These are phyloP conservation scores for Beauveria rudraprayagi DNA, from an alignment of 2,329 filamentous ascomycete species.

Conservation along the genomic window DNA sequence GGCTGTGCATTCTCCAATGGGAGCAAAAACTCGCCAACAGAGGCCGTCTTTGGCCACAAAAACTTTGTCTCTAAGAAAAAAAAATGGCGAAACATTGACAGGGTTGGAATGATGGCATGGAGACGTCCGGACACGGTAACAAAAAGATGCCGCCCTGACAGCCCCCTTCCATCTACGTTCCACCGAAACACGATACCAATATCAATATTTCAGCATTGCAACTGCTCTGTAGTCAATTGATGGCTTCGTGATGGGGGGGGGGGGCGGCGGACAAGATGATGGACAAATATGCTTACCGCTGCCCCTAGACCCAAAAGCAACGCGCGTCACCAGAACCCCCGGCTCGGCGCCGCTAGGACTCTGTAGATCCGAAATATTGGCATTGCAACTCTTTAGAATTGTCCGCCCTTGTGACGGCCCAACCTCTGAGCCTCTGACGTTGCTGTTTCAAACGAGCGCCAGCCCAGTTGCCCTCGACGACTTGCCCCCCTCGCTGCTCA, in stretches of 20 bases:
- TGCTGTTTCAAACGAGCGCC: background rate
- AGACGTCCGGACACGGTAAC: background rate
- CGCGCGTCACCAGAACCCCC: background rate
- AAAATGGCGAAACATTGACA: background rate
- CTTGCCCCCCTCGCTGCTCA: background rate
- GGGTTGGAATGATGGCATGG: background rate
- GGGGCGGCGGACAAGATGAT: background rate
- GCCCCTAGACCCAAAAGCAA: background rate
- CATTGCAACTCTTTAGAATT: background rate
- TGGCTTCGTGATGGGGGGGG: background rate
- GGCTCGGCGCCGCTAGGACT: background rate
- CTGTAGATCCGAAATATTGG: background rate
- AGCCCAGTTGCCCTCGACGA: background rate
- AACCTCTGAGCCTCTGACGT: background rate
- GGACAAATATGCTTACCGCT: background rate
- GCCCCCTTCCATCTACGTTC: background rate
- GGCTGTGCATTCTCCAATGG: background rate
- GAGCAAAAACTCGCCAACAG: no score
- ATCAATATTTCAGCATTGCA: background rate
- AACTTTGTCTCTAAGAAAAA: no score
- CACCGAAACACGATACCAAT: background rate
- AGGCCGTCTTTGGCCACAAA: no score
- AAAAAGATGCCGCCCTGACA: background rate
- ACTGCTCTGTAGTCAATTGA: background rate
- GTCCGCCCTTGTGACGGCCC: background rate